A percentile compares a stretch with the other conserved stretches of the same genome.
phyloP scores from a whole-genome alignment of 257 asterid genomes.

The Penstemon eatonii region DNA sequence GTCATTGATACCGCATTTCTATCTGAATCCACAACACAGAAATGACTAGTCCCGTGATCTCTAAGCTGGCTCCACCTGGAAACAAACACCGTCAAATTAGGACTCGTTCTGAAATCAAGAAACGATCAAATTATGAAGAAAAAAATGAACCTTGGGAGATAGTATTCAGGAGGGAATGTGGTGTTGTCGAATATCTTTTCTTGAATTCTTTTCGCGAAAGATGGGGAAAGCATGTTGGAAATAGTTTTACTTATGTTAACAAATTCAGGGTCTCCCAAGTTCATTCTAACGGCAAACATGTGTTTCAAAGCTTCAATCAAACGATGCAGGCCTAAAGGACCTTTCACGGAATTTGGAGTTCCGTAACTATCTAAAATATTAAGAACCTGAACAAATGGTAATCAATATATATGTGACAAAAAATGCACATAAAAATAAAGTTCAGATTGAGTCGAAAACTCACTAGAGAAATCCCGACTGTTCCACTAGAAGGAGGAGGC shows the following conservation, averaged over 20 bases:
- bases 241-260: constrained; percentile 46
- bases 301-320: constrained; percentile 78
- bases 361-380: constrained; percentile 60
- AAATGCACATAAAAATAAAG: no score
- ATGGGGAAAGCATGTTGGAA: constrained; percentile 77
- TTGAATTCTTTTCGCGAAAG: constrained; percentile 57
- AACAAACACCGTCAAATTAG: no score
- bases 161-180: constrained; percentile 89
- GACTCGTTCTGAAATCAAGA: background rate
- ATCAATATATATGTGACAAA: no score
- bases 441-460: background rate
- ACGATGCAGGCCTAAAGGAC: constrained; percentile 84
- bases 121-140: background rate
- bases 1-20: constrained; percentile 89
- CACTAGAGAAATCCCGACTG: constrained; percentile 81
- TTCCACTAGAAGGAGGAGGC: constrained; percentile 98
- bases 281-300: constrained; percentile 79
- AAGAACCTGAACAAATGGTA: constrained; percentile 46
- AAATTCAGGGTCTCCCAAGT: constrained; percentile 78
- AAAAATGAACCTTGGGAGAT: constrained; percentile 52
- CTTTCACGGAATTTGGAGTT: constrained; percentile 44
- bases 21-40: constrained; percentile 79
- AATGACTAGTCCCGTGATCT: constrained; percentile 89
- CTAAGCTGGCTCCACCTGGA: constrained; percentile 75
- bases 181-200: constrained; percentile 73